phyloP scores from a whole-genome alignment of 176 grass and related monocot genomes.

The Eleusine indica region DNA sequence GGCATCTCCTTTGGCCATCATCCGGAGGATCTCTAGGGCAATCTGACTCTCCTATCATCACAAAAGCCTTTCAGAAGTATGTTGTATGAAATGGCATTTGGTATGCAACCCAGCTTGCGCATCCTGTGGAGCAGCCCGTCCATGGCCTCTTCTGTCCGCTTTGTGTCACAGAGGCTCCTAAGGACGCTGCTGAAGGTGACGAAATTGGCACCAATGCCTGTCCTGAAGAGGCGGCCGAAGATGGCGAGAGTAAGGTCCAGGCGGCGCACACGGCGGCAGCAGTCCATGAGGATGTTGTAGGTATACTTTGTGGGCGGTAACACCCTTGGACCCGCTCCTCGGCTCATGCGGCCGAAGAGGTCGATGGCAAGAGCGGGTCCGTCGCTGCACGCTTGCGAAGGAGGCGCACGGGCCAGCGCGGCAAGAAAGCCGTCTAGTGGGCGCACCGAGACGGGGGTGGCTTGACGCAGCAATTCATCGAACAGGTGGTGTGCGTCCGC shows the following conservation, averaged over 20 bases:
- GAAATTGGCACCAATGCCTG: background rate
- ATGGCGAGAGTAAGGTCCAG: background rate
- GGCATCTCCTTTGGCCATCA: background rate
- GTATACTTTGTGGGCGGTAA: background rate
- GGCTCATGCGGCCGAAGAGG: no score
- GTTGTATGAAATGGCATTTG: background rate
- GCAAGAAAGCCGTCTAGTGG: background rate
- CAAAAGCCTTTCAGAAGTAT: slow-evolving; percentile 34
- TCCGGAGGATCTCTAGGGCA: slow-evolving; percentile 14
- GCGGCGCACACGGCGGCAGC: background rate
- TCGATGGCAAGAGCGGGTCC: background rate
- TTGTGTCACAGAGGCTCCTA: background rate
- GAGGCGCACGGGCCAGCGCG: background rate
- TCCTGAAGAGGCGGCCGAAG: background rate
- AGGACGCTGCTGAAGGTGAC: background rate
- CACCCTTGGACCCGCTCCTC: no score
- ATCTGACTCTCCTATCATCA: background rate
- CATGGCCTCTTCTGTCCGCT: background rate
- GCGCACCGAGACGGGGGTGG: no score
- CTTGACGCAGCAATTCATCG: no score
- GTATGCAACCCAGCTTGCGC: slow-evolving; percentile 35
- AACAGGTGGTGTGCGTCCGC: no score
- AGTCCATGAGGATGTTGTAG: background rate
- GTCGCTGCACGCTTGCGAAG: background rate
- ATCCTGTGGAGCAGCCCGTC: slow-evolving; percentile 35